Percentiles rank a stretch among this genome's conserved stretches.
Conservation (phyloP, 148 eudicot species). For the Euryodendron excelsum region DNA sequence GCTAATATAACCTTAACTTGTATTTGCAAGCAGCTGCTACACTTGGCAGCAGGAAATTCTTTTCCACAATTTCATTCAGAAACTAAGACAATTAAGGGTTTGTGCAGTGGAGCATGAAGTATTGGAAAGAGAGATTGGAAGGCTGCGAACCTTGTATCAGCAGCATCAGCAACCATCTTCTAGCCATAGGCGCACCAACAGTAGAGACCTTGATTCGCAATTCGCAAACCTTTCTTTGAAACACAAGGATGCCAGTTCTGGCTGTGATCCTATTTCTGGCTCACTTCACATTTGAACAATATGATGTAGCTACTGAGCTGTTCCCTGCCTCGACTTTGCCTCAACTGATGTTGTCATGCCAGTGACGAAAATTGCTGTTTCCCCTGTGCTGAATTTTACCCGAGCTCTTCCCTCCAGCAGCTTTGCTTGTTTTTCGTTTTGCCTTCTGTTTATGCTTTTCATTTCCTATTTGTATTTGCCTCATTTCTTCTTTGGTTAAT, state of each 20-base stretch:
- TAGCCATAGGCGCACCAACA: constrained; percentile 57
- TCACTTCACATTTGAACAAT: constrained; percentile 50
- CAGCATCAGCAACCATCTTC: constrained; percentile 42
- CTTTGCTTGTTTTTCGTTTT: constrained; percentile 22
- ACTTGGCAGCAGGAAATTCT: background rate
- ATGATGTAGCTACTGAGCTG: constrained; percentile 17
- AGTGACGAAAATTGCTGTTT: constrained; percentile 20
- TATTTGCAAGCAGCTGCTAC: background rate
- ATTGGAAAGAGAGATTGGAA: constrained; percentile 71
- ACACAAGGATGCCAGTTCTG: constrained; percentile 54
- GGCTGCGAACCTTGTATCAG: constrained; percentile 64
- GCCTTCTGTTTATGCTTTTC: constrained; percentile 16
- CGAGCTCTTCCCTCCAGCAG: constrained; percentile 28
- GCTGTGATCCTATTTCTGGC: constrained; percentile 47
- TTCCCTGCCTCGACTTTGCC: constrained; percentile 14
- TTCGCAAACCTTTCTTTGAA: constrained; percentile 64
- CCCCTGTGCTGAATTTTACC: constrained; percentile 22
- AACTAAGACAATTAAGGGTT: background rate
- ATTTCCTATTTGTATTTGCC: background rate
- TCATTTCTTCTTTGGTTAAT: too few relatives aligned
- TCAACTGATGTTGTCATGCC: constrained; percentile 19
- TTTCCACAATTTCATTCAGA: background rate
- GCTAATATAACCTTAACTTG: background rate
- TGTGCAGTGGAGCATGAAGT: constrained; percentile 81
- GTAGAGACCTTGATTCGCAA: constrained; percentile 81